Evolutionary conservation across 345 rosid genomes (phyloP), one percentile per base, ranked within the genome.

Genomic region (Hypericum perforatum): DNA sequence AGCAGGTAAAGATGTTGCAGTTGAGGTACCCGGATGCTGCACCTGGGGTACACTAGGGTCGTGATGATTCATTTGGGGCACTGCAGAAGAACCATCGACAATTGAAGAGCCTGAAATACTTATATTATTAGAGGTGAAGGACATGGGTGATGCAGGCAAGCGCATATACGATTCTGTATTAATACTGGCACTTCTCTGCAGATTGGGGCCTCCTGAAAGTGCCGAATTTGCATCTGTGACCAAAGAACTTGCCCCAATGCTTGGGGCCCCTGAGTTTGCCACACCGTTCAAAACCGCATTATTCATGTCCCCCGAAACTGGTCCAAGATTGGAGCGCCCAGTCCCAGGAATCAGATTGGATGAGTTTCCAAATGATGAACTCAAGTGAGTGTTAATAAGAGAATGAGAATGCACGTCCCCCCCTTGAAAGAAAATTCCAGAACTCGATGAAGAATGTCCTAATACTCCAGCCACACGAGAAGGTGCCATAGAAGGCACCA

Each of bases 161-260:
- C 98, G 95, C 90, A 91, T 79, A 54, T 87, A 87, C 0, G 98
- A 81, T 60, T 92, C 96, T 6, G 82, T 83, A 63, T 92, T 92
- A 69, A 87, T 75, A 75, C 98, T 91, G 9, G 94, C 89, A 64
- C 98, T 92, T 60, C 96, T 83, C 80, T 85, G 95, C 78, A 92
- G 73, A 63, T 77, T 79, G 39, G 90, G 86, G 53, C 96, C 95
- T 8, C 89, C 86, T 22, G 98, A 91, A 54, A 87, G 79, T 0
- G 82, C 90, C 5, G 98, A 92, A 70, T 92, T 92, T 56, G 94
- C 98, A 82, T 92, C 95, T 36, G 98, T 88, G 45, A 88, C 85
- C 71, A 92, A 63, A 7, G 96, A 88, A 67, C 98, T 88, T 11
- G 98, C 98, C 56, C 89, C 96, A 43, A 84, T 82, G 71, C 94